Evolutionary conservation across 805 yeast species (phyloP).

Genomic region (Ogataea pini): DNA sequence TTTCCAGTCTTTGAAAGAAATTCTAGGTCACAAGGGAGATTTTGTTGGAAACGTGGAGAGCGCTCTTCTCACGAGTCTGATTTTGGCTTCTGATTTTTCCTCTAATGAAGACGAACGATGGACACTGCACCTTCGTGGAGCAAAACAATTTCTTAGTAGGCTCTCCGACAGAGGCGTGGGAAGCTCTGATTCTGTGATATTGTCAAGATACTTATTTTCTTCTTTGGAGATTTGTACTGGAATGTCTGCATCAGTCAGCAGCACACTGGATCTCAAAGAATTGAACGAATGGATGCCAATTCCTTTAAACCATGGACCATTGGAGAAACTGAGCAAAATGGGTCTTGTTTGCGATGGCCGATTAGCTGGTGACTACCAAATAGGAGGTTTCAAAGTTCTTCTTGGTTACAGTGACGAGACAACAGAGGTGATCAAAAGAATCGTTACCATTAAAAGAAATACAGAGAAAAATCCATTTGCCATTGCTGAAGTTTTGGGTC

Average conservation of each 20-base stretch:
- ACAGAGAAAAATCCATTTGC: conserved; percentile 16
- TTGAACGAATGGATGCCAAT: conserved; percentile 37
- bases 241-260: conserved; percentile 50
- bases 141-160: conserved; percentile 56
- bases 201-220: conserved; percentile 38
- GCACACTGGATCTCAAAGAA: conserved; percentile 48
- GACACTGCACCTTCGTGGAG: conserved; percentile 65
- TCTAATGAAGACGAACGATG: conserved; percentile 54
- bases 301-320: conserved; percentile 29
- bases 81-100: conserved; percentile 62
- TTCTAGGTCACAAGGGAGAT: conserved; percentile 38
- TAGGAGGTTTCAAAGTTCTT: conserved; percentile 30
- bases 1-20: conserved; percentile 54
- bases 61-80: conserved; percentile 61
- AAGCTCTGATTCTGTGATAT: conserved; percentile 21
- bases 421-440: conserved; percentile 26
- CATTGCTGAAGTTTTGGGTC: conserved; percentile 22
- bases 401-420: conserved; percentile 34
- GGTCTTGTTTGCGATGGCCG: conserved; percentile 32
- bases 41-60: conserved; percentile 57
- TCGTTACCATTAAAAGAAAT: conserved; percentile 19
- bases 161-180: conserved; percentile 30
- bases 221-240: conserved; percentile 59
- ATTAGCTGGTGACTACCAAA: conserved; percentile 9
- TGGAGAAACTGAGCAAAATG: conserved; percentile 22